These are phyloP conservation scores for Dryas integrifolia DNA, from an alignment of 331 rosid genomes.

Conservation along the genomic window DNA sequence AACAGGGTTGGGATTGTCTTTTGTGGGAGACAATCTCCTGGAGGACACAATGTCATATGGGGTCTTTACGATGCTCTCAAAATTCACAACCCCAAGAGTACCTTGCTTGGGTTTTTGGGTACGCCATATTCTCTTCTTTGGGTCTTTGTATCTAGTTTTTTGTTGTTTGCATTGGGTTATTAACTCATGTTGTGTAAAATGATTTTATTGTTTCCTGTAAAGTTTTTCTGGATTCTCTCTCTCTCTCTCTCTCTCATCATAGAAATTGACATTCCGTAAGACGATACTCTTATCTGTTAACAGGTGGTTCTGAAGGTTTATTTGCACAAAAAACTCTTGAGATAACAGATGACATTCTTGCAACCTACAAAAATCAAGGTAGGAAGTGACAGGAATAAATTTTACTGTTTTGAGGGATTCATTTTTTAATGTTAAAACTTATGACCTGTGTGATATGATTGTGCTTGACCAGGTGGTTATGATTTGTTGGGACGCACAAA, in stretches of 20 bases:
- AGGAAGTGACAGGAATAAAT: conserved; percentile 21
- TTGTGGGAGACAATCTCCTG: conserved; percentile 98
- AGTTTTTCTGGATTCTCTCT: neutral
- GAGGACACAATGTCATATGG: conserved; percentile 98
- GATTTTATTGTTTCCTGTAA: neutral
- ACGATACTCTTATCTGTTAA: conserved; percentile 19
- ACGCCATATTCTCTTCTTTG: conserved; percentile 11
- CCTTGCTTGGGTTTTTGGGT: conserved; percentile 92
- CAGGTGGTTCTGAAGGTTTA: conserved; percentile 98
- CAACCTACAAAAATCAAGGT: conserved; percentile 95
- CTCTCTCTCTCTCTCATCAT: neutral
- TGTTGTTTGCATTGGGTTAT: conserved; percentile 3
- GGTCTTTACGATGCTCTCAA: conserved; percentile 82
- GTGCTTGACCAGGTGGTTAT: conserved; percentile 74
- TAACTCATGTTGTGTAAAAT: neutral
- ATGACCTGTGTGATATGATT: conserved; percentile 19
- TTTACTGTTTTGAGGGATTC: conserved; percentile 1
- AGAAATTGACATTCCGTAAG: conserved; percentile 14
- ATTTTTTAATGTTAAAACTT: conserved; percentile 5
- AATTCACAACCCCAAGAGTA: conserved; percentile 65
- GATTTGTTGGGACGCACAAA: conserved; percentile 95
- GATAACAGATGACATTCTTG: conserved; percentile 69
- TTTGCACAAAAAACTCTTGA: conserved; percentile 92
- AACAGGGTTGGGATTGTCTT: conserved; percentile 90
- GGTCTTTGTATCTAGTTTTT: neutral